Evolutionary conservation across 2,329 filamentous ascomycete species (phyloP), one percentile per base, ranked within the genome.

Genomic region (Aspergillus ustus): DNA sequence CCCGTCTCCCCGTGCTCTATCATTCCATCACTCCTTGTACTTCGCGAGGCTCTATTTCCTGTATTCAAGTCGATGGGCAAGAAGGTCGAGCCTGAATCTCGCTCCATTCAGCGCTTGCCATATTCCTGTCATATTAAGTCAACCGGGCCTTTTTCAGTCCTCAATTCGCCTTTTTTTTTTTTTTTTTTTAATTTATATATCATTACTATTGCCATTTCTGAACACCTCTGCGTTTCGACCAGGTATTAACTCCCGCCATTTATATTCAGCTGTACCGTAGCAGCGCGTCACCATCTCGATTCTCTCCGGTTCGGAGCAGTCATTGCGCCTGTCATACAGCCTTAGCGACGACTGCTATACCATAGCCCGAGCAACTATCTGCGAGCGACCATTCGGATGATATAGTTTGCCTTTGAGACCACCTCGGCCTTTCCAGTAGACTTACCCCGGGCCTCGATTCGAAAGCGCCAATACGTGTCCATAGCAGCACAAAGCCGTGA

Each of bases 401-500:
- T 34, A 49, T 59, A 52, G 46, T 45, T 61, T 58, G 55, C 62
- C 56, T 51, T 54, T 62, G 57, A 65, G 54, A 59, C 61, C 13
- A 58, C 44, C 37, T 19, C 51, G 17, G 7, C 53, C 46, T 43
- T 49, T 44, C 46, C 20, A 63, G 65, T 62, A 67, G 63, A 60
- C 45, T 52, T 3, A 40, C 20, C 20, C 51, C 19, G 31, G 53
- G 17, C 19, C 49, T 45, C 25, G 31, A 43, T 37, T 55, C 45
- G 52, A 57, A 34, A 51, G 53, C 58, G 25, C 48, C 59, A 56
- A 29, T 22, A 61, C 50, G 37, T 67, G 63, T 53, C 52, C 60
- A 57, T 55, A 69, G 61, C 66, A 63, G 53, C 65, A 62, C 56
- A 55, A 52, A 52, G 29, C 61, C 51, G 56, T 25, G 67, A 69